phyloP scores from a whole-genome alignment of 75 land plant genomes.

The Pinus tabuliformis region DNA sequence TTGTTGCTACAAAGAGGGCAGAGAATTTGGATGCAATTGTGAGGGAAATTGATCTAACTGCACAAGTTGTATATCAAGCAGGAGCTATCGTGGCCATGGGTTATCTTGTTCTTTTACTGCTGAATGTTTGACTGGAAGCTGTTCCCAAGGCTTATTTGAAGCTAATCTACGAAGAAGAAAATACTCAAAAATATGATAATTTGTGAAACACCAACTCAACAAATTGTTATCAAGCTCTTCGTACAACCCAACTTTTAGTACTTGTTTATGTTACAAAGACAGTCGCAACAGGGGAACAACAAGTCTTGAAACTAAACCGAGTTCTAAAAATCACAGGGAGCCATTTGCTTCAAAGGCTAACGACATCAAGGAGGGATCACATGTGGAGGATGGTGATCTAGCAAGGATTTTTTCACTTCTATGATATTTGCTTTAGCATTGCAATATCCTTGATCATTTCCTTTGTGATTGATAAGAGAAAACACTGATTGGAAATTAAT shows the following conservation, averaged over 20 bases:
- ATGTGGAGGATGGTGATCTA: too few species aligned
- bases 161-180: not conserved
- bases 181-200: conserved; percentile 10
- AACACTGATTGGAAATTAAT: too few species aligned
- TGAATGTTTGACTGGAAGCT: conserved; percentile 38
- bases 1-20: conserved; percentile 65
- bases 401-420: too few species aligned
- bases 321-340: conserved; percentile 6
- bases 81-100: conserved; percentile 80
- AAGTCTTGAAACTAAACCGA: not conserved
- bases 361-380: too few species aligned
- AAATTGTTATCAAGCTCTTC: conserved; percentile 7
- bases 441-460: too few species aligned
- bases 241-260: conserved; percentile 12
- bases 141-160: conserved; percentile 61
- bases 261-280: conserved; percentile 15
- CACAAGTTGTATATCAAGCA: conserved; percentile 82
- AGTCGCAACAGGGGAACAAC: conserved; percentile 3
- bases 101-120: conserved; percentile 58
- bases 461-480: too few species aligned
- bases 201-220: too few species aligned
- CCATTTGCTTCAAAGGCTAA: not conserved
- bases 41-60: conserved; percentile 83
- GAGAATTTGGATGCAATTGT: conserved; percentile 86
- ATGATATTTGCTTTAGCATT: too few species aligned